Base-by-base conservation (phyloP, 306 rosid genomes). In the Gillenia trifoliata region DNA sequence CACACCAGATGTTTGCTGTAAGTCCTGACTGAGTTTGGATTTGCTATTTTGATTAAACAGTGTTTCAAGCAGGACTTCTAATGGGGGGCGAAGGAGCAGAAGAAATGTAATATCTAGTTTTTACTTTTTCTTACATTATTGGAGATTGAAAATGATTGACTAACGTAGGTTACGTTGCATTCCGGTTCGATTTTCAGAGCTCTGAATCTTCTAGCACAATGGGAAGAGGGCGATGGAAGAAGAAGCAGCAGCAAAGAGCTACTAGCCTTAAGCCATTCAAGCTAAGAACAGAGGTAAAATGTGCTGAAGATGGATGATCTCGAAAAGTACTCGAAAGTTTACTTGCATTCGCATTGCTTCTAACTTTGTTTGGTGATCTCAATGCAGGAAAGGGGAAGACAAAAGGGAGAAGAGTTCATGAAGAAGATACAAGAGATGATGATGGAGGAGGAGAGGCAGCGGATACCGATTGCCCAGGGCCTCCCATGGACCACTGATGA, bases 401-500 rank as follows among this genome's bases (percentile, higher is more conserved):
- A 73, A 85, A 95, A 95, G 79, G 93, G 85, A 76, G 96, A 95
- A 76, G 97, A 92, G 71, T 82, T 95, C 30, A 15, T 77, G 80
- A 95, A 95, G 81, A 95, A 88, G 81, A 55, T 90, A 2, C 90
- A 90, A 40, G 98, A 89, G 72, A 83, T 88, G 73, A 60, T 82
- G 83, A 56, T 43, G 22, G 92, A 90, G 84, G 93, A 95, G 78
- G 98, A 90, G 84, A 90, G 75, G 34, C 86, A 82, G 66, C 82
- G 98, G 70, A 84, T 92, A 69, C 99, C 98, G 9, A 50, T 90
- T 75, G 99, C 99, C 45, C 97, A 92, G 72, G 98, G 99, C 67
- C 97, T 95, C 75, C 99, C 99, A 57, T 92, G 91, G 92, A 95
- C 99, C 64, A 95, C 93, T 11, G 97, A 95, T 82, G 97, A 95